A percentile compares a stretch with the other conserved stretches of the same genome.
phyloP scores from a whole-genome alignment of 2,329 filamentous ascomycete species.

The Venturia pyrina region DNA sequence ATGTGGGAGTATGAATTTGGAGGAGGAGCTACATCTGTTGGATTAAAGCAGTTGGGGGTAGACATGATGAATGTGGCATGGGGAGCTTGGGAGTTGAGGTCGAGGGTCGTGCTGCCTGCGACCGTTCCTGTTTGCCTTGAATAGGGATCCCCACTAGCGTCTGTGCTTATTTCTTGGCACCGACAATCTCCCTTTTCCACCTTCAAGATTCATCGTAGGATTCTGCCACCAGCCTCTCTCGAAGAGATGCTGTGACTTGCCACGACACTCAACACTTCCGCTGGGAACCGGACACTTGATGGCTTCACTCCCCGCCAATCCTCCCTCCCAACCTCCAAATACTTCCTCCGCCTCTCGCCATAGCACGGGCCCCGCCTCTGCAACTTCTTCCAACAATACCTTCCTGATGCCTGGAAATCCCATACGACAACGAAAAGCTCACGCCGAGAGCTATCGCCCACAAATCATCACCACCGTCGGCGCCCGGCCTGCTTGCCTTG shows the following conservation, averaged over 20 bases:
- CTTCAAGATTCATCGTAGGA: not conserved
- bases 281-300: not conserved
- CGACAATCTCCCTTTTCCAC: not conserved
- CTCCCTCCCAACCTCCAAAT: not conserved
- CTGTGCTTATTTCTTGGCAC: not conserved
- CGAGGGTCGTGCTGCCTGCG: not conserved
- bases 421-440: conserved; percentile 37
- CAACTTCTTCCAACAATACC: conserved; percentile 52
- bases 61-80: not conserved
- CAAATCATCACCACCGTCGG: conserved; percentile 57
- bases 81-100: not conserved
- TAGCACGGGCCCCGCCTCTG: conserved; percentile 17
- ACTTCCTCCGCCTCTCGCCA: not conserved
- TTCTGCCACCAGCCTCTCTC: not conserved
- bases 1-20: not conserved
- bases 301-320: not conserved
- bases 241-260: not conserved
- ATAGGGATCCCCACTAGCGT: not conserved
- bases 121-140: no score
- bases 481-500: conserved; percentile 76
- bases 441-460: conserved; percentile 69
- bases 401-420: conserved; percentile 78
- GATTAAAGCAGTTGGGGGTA: not conserved
- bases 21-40: not conserved
- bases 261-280: not conserved